Evolutionary conservation across 345 rosid genomes (phyloP), one percentile per base, ranked within the genome.

Genomic region (Pelargonium nanum): DNA sequence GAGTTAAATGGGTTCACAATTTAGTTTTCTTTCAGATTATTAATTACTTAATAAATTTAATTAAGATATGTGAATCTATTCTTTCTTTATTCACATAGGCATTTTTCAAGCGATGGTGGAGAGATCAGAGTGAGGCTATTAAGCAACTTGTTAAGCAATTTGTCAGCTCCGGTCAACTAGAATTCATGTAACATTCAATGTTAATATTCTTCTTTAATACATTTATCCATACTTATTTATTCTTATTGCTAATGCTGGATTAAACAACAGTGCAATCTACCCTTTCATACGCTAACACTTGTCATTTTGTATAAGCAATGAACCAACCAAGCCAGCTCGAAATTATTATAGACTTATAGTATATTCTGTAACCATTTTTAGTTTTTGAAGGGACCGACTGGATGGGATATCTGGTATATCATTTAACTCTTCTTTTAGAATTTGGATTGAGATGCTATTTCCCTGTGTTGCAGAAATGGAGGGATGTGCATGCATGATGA

Each of bases 401-500:
- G 7, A 22, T n/a, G n/a, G 56, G 50, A 25, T 54, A 22, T 63
- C 53, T 22, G 30, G 40, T 30, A n/a, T 48, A 10, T 25, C 17
- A 9, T 52, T 22, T 53, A 24, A 58, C 26, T 22, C 24, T 23
- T 22, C 57, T 58, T 19, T 53, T 26, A 21, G 22, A 9, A 21
- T 58, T 50, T 44, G 34, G 22, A 50, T 60, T 60, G 8, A 26
- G 52, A 54, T 44, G 16, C 21, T 32, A 54, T 23, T 44, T 55
- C 26, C 24, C 50, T 54, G 57, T 71, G 24, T 68, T 74, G 70
- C 68, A 93, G 97, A 84, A 93, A 93, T 68, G 97, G 99, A n/a
- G 99, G 99, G 13, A 84, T 85, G 88, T 87, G 95, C 69, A 93
- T 93, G 99, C 99, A 93, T 65, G 99, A 93, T 74, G 99, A 93